phyloP scores from a whole-genome alignment of 2,329 filamentous ascomycete genomes.

The Pestalotiopsis sp. region DNA sequence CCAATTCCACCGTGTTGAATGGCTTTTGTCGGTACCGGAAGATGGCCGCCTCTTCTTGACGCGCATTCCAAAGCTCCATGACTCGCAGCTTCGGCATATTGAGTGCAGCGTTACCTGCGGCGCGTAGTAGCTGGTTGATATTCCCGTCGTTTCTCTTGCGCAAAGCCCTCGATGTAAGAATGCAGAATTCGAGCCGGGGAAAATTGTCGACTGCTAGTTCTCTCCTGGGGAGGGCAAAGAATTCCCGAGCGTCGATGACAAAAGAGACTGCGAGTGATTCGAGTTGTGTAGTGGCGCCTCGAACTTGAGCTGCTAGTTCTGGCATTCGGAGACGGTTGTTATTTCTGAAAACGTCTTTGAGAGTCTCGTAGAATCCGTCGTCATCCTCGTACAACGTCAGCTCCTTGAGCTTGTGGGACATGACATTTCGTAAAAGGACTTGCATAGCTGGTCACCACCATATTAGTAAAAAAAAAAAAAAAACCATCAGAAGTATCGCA shows the following conservation, averaged over 20 bases:
- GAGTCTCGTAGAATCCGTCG: not conserved
- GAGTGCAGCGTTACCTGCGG: not conserved
- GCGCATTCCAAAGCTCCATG: not conserved
- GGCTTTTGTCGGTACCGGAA: not conserved
- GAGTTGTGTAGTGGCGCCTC: not conserved
- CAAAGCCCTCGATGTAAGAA: not conserved
- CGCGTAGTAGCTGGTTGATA: not conserved
- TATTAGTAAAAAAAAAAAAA: not conserved
- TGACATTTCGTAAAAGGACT: not conserved
- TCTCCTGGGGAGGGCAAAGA: not conserved
- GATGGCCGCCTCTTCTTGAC: not conserved
- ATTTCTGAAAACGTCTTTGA: not conserved
- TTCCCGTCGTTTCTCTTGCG: not conserved
- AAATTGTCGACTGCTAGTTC: not conserved
- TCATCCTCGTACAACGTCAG: not conserved
- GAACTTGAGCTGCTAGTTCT: not conserved
- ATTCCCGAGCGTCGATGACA: not conserved
- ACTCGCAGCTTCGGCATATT: not conserved
- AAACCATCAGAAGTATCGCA: not conserved
- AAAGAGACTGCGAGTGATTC: constrained; percentile 1
- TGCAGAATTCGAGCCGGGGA: not conserved
- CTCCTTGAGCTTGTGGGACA: not conserved
- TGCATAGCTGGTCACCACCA: not conserved
- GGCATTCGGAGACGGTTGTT: too few species aligned
- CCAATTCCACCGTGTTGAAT: not conserved